phyloP scores from a whole-genome alignment of 805 yeast species.

The Torulaspora microellipsoides region DNA sequence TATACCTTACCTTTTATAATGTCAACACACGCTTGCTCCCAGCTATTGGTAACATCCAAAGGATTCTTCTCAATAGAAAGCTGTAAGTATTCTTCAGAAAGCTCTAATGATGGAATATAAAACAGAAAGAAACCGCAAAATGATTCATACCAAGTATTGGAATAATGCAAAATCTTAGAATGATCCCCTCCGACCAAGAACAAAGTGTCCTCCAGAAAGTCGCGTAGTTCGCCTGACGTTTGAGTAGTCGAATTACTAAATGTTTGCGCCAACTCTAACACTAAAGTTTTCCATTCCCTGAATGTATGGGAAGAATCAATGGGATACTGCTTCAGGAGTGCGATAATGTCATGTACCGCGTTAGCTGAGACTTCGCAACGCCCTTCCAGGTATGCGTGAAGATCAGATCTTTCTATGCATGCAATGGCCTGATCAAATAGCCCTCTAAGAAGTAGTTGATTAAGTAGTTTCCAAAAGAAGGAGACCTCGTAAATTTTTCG shows the following conservation, averaged over 20 bases:
- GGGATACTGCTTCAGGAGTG: slow-evolving; percentile 37
- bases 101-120: slow-evolving; percentile 50
- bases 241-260: slow-evolving; percentile 24
- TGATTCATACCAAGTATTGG: slow-evolving; percentile 67
- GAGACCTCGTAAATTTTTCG: slow-evolving; percentile 37
- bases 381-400: slow-evolving; percentile 16
- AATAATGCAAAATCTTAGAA: slow-evolving; percentile 44
- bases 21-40: slow-evolving; percentile 55
- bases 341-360: slow-evolving; percentile 33
- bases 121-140: slow-evolving; percentile 52
- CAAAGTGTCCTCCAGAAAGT: slow-evolving; percentile 32
- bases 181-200: slow-evolving; percentile 38
- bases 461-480: slow-evolving; percentile 59
- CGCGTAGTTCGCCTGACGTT: slow-evolving; percentile 26
- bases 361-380: slow-evolving; percentile 25
- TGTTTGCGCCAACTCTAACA: slow-evolving; percentile 25
- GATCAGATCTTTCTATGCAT: slow-evolving; percentile 27
- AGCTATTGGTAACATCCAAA: slow-evolving; percentile 39
- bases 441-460: slow-evolving; percentile 58
- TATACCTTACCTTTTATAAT: slow-evolving; percentile 53
- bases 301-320: slow-evolving; percentile 30
- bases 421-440: slow-evolving; percentile 49
- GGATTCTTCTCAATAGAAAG: slow-evolving; percentile 34
- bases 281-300: slow-evolving; percentile 38
- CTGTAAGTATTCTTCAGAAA: slow-evolving; percentile 40